Base-by-base conservation (phyloP, 2,329 filamentous ascomycete species). In the Colletotrichum phormii region DNA sequence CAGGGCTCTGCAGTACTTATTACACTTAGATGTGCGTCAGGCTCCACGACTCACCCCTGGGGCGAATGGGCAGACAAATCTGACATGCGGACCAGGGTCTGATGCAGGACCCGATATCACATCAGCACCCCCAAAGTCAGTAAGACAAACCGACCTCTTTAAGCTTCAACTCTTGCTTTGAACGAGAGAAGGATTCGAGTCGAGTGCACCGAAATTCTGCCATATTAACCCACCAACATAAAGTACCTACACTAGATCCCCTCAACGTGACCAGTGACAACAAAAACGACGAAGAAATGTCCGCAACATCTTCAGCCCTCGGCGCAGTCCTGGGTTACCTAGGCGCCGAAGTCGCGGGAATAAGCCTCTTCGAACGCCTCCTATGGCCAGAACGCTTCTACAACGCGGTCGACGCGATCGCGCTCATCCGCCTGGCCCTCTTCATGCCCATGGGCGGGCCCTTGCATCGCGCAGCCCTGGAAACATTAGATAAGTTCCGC, bases 381-480 rank as follows among this genome's bases (percentile, higher is more conserved):
- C 64, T 77, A 6, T 76, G 75, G 76, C 76, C 75, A 5, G 67
- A 76, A 62, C 73, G 75, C 26, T 76, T 73, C 49, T 73, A 71
- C 31, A 72, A 73, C 53, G 58, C 64, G 35, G 55, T 76, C 29
- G 49, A 11, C 5, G 42, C 53, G 18, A 46, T 31, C 6, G 64
- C 60, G 46, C 11, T 75, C 11, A 24, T 71, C 18, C 35, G 67
- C 42, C 53, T 66, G 42, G 71, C 68, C 26, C 54, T 76, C 7
- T 53, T 77, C n/a, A 72, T 63, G 55, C 72, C 76, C 5, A 76
- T 77, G 75, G 76, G 76, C 26, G 76, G 76, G 3, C 75, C 75
- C 15, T 53, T 77, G 15, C 75, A 76, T 53, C 72, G 67, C 24
- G 75, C 76, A 11, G 75, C 74, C 5, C 59, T 77, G 6, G 58